A percentile compares a stretch with the other conserved stretches of the same genome.
Evolutionary conservation across 345 rosid genomes (phyloP).

Genomic region (Garcia nutans): DNA sequence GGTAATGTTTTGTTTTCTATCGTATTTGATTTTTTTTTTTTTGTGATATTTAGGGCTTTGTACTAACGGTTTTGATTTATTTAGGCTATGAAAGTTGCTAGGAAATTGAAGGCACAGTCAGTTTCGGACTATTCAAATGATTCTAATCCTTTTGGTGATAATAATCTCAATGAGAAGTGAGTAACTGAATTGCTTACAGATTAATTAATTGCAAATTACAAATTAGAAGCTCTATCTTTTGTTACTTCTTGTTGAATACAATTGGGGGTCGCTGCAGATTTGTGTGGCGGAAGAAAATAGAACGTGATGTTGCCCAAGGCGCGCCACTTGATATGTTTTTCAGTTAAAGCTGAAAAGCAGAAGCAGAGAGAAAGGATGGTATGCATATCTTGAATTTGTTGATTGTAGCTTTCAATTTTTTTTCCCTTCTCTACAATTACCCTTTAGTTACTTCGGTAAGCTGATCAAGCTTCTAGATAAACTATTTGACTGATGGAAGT

Average conservation of each 20-base stretch:
- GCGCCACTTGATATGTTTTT: too few relatives aligned
- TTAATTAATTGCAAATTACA: neutral
- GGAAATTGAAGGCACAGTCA: conserved; percentile 68
- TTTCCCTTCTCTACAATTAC: neutral
- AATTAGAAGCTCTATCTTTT: neutral
- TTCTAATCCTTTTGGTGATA: conserved; percentile 95
- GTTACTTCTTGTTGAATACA: neutral
- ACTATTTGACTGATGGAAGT: neutral
- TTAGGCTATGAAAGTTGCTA: conserved; percentile 72
- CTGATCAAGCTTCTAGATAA: neutral
- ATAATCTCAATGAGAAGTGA: conserved; percentile 86
- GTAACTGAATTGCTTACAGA: conserved; percentile 19
- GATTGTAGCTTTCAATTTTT: neutral
- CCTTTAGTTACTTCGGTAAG: too few relatives aligned
- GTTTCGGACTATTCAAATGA: conserved; percentile 90
- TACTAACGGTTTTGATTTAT: conserved; percentile 1
- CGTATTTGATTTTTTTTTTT: too few relatives aligned
- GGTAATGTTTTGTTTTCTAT: too few relatives aligned
- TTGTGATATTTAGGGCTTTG: too few relatives aligned
- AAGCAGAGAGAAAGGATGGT: too few relatives aligned
- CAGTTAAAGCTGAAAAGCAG: too few relatives aligned
- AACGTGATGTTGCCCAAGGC: too few relatives aligned
- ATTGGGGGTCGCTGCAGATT: too few relatives aligned
- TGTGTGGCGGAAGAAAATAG: too few relatives aligned
- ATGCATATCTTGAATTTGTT: conserved; percentile 17